Conservation (phyloP, 768 basidiomycete genomes). For the Agaricus sinodeliciosus region DNA sequence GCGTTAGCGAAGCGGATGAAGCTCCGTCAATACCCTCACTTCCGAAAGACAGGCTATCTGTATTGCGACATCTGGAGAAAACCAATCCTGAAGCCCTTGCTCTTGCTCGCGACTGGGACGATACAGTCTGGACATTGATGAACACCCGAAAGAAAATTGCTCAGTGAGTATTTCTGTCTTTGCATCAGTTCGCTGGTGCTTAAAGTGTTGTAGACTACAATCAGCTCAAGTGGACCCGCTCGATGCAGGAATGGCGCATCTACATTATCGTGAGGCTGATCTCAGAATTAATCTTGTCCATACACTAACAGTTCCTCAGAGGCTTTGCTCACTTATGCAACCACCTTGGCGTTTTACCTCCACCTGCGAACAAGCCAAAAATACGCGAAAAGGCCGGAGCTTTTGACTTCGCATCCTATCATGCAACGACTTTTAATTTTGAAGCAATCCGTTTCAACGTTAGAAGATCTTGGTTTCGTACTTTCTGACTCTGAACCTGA, state of each 20-base stretch:
- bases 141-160: constrained; percentile 47
- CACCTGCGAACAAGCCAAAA: constrained; percentile 71
- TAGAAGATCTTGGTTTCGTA: constrained; percentile 82
- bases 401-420: constrained; percentile 65
- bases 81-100: constrained; percentile 75
- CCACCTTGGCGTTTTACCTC: constrained; percentile 88
- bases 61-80: constrained; percentile 66
- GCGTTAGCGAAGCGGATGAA: constrained; percentile 31
- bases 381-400: constrained; percentile 53
- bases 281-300: neutral
- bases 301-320: constrained; percentile 40
- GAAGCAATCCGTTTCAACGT: constrained; percentile 72
- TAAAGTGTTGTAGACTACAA: constrained; percentile 34
- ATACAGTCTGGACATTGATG: constrained; percentile 48
- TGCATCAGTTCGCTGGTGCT: neutral
- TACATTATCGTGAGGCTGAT: constrained; percentile 76
- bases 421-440: constrained; percentile 71
- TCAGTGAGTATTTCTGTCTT: constrained; percentile 32
- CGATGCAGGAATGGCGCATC: constrained; percentile 64
- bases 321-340: constrained; percentile 83
- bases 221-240: constrained; percentile 43
- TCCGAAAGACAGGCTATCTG: constrained; percentile 50
- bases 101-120: constrained; percentile 79
- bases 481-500: constrained; percentile 41
- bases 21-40: constrained; percentile 28